A percentile compares a stretch with the other conserved stretches of the same genome.
Evolutionary conservation across 75 land plant genomes (phyloP).

Genomic region (Larix kaempferi): DNA sequence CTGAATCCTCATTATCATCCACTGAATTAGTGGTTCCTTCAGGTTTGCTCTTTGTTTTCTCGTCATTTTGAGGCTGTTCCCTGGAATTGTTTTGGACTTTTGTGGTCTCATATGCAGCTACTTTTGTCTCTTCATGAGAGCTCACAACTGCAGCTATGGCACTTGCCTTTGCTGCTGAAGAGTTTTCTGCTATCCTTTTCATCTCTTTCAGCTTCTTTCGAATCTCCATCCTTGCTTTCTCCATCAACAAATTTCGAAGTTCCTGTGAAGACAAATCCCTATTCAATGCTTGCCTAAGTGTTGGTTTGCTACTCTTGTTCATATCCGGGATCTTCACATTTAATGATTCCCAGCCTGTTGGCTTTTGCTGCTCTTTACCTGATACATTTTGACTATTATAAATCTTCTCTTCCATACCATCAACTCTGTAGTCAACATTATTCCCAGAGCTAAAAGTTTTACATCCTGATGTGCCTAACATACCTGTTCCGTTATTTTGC

Average conservation of each 20-base stretch:
- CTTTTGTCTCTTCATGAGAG: conserved; percentile 14
- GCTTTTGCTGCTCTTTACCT: conserved; percentile 5
- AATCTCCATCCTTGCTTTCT: conserved; percentile 47
- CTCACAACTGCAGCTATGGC: too few relatives aligned
- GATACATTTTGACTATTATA: neutral
- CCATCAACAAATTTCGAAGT: conserved; percentile 39
- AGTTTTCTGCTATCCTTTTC: conserved; percentile 10
- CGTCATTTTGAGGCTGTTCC: neutral
- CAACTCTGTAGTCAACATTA: conserved; percentile 5
- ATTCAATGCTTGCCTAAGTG: neutral
- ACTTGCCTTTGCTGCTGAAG: conserved; percentile 14
- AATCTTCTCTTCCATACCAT: neutral
- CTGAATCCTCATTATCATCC: neutral
- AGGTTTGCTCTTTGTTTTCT: conserved; percentile 3
- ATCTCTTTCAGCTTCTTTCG: conserved; percentile 43
- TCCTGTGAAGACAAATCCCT: conserved; percentile 25
- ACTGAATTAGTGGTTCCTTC: neutral
- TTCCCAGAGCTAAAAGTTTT: neutral
- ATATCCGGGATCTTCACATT: neutral
- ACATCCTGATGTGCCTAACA: neutral
- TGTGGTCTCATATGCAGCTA: conserved; percentile 3
- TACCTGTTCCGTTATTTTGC: conserved; percentile 1
- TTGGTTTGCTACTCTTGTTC: neutral
- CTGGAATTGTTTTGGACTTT: conserved; percentile 6
- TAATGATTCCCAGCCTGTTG: neutral